Percentiles rank a stretch among this genome's conserved stretches.
Conservation (phyloP, 2,329 filamentous ascomycete genomes). For the Pseudogymnoascus sp. region DNA sequence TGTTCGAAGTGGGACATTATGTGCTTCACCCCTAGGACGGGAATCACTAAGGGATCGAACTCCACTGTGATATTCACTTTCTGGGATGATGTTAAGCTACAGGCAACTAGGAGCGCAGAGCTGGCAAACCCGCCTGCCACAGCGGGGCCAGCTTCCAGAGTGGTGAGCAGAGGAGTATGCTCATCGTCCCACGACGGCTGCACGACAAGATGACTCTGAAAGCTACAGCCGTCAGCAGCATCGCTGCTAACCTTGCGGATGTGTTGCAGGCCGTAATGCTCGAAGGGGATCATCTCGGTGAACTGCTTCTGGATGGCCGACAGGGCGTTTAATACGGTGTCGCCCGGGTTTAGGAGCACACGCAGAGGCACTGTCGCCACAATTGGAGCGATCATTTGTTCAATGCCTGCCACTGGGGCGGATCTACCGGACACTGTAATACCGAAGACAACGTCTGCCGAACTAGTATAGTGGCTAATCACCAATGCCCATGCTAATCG, state of each 20-base stretch:
- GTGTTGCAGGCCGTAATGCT: conserved; percentile 14
- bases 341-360: conserved; percentile 26
- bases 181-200: conserved; percentile 13
- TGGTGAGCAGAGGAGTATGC: background rate
- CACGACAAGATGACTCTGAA: conserved; percentile 17
- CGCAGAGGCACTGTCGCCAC: conserved; percentile 36
- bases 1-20: background rate
- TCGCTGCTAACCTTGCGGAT: conserved; percentile 12
- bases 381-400: conserved; percentile 36
- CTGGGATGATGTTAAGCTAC: background rate
- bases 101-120: background rate
- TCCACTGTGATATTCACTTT: background rate
- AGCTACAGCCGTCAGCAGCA: conserved; percentile 11
- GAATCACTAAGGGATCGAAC: background rate
- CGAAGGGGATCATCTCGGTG: conserved; percentile 36
- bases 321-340: conserved; percentile 34
- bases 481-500: conserved; percentile 35
- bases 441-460: conserved; percentile 35
- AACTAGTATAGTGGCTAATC: conserved; percentile 30
- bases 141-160: background rate
- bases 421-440: conserved; percentile 36
- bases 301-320: conserved; percentile 38
- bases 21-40: background rate
- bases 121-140: background rate
- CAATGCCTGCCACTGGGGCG: conserved; percentile 30